These are phyloP conservation scores for Lycium barbarum DNA, from an alignment of 257 asterid species.

Conservation along the genomic window DNA sequence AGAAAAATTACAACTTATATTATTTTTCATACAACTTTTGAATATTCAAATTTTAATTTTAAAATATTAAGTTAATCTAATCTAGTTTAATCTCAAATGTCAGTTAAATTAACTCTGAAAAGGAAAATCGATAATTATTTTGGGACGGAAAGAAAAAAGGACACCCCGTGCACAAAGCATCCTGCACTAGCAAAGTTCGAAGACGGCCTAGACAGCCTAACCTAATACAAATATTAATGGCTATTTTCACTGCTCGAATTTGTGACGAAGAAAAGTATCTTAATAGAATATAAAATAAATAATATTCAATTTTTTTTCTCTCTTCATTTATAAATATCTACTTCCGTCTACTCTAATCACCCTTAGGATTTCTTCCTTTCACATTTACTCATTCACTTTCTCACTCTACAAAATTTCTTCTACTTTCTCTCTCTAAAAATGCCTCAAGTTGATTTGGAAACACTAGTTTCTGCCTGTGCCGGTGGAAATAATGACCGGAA, in stretches of 20 bases:
- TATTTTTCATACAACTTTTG: too few relatives aligned
- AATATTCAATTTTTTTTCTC: background rate
- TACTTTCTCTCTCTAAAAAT: slow-evolving; percentile 36
- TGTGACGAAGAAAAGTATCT: background rate
- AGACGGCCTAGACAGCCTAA: too few relatives aligned
- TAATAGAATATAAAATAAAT: background rate
- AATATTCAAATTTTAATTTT: too few relatives aligned
- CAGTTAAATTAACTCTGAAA: background rate
- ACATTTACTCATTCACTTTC: slow-evolving; percentile 18
- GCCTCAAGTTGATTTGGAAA: slow-evolving; percentile 71
- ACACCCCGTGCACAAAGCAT: too few relatives aligned
- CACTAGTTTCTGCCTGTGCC: slow-evolving; percentile 54
- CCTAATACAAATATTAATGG: too few relatives aligned
- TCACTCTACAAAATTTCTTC: slow-evolving; percentile 28
- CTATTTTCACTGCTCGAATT: too few relatives aligned
- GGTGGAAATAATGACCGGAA: slow-evolving; percentile 61
- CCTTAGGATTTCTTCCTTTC: slow-evolving; percentile 30
- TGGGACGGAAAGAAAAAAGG: background rate
- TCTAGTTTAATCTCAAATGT: too few relatives aligned
- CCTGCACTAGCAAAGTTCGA: too few relatives aligned
- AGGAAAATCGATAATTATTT: background rate
- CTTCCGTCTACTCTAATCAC: background rate
- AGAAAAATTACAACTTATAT: background rate
- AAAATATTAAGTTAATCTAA: too few relatives aligned
- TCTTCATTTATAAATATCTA: background rate